phyloP scores from a whole-genome alignment of 2,329 filamentous ascomycete genomes.

The Fusarium sp. region DNA sequence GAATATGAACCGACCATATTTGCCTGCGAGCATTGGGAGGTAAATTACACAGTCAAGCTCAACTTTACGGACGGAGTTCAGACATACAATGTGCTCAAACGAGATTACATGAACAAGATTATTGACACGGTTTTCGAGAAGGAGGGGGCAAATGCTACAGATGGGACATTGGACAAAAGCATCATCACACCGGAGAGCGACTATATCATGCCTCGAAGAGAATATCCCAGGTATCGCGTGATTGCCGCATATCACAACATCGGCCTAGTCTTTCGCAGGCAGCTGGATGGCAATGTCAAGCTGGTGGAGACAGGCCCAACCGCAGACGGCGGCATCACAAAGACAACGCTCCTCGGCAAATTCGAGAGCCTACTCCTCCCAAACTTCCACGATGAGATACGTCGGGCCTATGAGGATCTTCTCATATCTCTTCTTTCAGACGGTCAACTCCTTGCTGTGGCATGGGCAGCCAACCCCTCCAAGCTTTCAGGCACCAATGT shows the following conservation, averaged over 20 bases:
- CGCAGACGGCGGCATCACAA: slow-evolving; percentile 6
- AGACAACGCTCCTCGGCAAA: slow-evolving; percentile 26
- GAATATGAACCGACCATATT: background rate
- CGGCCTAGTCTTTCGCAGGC: background rate
- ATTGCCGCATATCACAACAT: background rate
- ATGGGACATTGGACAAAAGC: background rate
- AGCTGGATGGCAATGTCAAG: background rate
- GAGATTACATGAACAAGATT: background rate
- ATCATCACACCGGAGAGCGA: background rate
- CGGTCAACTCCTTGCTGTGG: slow-evolving; percentile 33
- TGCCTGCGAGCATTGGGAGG: background rate
- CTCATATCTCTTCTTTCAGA: slow-evolving; percentile 37
- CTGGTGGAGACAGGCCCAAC: background rate
- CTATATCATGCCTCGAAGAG: background rate
- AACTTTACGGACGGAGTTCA: background rate
- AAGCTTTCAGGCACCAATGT: slow-evolving; percentile 16
- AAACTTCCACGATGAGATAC: slow-evolving; percentile 17
- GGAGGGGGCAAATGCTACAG: background rate
- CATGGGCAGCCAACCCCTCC: slow-evolving; percentile 33
- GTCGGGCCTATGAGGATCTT: slow-evolving; percentile 23
- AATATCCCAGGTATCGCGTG: background rate
- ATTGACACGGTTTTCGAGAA: background rate
- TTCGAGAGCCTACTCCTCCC: slow-evolving; percentile 20
- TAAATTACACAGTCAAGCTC: background rate
- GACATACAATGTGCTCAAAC: background rate